Evolutionary conservation across 352 stramenopile species (phyloP), one percentile per base, ranked within the genome.

Genomic region (Phytophthora sp.): DNA sequence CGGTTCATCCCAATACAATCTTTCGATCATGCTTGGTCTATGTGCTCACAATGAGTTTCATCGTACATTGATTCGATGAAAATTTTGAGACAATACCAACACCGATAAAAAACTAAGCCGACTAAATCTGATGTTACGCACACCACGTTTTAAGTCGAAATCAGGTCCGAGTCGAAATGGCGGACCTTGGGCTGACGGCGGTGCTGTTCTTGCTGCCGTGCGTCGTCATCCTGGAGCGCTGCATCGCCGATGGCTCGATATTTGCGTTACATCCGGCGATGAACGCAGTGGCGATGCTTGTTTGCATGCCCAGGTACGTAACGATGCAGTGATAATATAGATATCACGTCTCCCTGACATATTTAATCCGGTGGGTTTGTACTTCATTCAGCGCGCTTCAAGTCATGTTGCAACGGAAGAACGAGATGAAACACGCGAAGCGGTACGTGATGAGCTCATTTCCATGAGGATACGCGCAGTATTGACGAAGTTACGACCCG

Each of bases 141-240:
- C 57, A 61, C 29, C 47, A 52, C 36, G 20, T 27, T 8, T 35
- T 21, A 47, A 11, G 20, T 49, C 13, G 41, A 54, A 69, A 53
- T 57, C 52, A 57, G 51, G 6, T 44, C 18, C 13, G 7, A 52
- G 11, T 39, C 27, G 49, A 60, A 20, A 73, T 68, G 65, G 16
- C 39, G 0, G 67, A 79, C 38, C n/a, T 63, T 13, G 44, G 49
- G 38, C 57, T 84, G 18, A 76, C 77, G 38, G 39, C 49, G 20
- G 66, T 66, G 62, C 62, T 90, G 39, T 90, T 92, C 70, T 59
- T 88, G 21, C 57, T 77, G 31, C 83, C 83, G 1, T 84, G 73
- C 33, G 66, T 33, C 15, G 51, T 55, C 16, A 80, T 92, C 29
- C 51, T 88, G 46, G 62, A 77, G 63, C 76, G 80, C 44, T 88